Base-by-base conservation (phyloP, 306 rosid species). In the Spatholobus suberectus region DNA sequence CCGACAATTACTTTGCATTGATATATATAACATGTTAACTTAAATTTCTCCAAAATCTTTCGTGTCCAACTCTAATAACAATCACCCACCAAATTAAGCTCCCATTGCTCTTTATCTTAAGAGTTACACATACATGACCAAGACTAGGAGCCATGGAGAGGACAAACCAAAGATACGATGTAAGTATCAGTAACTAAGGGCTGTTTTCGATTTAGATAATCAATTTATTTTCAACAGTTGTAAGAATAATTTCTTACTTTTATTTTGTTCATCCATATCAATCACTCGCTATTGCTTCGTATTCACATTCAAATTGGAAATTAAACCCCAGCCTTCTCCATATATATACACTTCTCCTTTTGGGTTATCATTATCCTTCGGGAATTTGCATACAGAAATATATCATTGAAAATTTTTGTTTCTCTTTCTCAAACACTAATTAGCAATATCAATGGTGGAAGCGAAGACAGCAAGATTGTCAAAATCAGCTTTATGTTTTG, bases 211-310 rank as follows among this genome's bases (percentile, higher is more conserved):
- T 71, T 62, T 62, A 52, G 54, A 78, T 51, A 51, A 84, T 72
- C 71, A 78, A 78, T 52, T 79, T 67, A 54, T 32, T 17, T 66
- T 65, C 43, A 51, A 73, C 7, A 34, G 54, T 63, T 73, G 18
- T n/a, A 32, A 66, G 21, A 55, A 72, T 62, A 69, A 84, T 75
- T 51, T 14, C 37, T 37, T 34, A 10, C 49, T 65, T 46, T 2
- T 74, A 15, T 73, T 43, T 34, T 84, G 72, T 73, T 84, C 67
- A 14, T 84, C 72, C 51, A 65, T 73, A 54, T 23, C 73, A 13
- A 32, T 72, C 83, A 71, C 34, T 62, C 54, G 9, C 35, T 70
- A 23, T 76, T 44, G 49, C 75, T 71, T 83, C 47, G 11, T 23
- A 17, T 41, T 38, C 71, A n/a, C 70, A 11, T 70, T 57, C 21